Base-by-base conservation (phyloP, 1,284 basidiomycete genomes). In the Moesziomyces globuligerus region DNA sequence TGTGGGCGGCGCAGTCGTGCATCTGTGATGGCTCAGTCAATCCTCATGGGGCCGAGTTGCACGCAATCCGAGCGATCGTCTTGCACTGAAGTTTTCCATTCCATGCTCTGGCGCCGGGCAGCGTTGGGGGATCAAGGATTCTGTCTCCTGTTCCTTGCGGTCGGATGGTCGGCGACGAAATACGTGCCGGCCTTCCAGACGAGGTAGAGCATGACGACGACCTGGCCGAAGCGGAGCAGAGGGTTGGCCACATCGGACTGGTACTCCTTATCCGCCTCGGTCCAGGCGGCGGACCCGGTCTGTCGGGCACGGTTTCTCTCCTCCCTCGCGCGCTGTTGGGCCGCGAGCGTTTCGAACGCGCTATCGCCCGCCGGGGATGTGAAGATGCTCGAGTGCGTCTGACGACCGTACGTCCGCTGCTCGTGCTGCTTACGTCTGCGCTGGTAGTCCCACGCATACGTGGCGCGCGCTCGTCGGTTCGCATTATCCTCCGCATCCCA, bases 391-490 rank as follows among this genome's bases (percentile, higher is more conserved):
- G 48, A 48, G 23, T 61, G 56, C 1, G 48, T 44, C 26, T 49
- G 54, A 20, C 65, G 45, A 1, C 64, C 64, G 9, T 26, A n/a
- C 15, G n/a, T 4, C 13, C 17, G 7, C 11, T 18, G 4, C 11
- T 48, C 36, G 4, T 29, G 21, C 21, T 49, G 42, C n/a, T 48
- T 47, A 1, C 59, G 55, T 5, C 77, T 46, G 7, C 67, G 52
- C 36, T 75, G 75, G 55, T 81, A 78, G 20, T 77, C 78, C 80
- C 80, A 82, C 2, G 80, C 80, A 40, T 81, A 81, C 5, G 75
- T 69, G 0, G 79, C 79, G 0, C 76, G 47, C 1, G 76, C 75
- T 1, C 79, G 68, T 0, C 78, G 58, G 7, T 64, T 51, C 4
- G 57, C 44, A 39, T 79, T 79, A 23, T 69, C 64, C 6, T 55